Conservation (phyloP, 2,329 filamentous ascomycete species). For the Dactylellina drechsleri region DNA sequence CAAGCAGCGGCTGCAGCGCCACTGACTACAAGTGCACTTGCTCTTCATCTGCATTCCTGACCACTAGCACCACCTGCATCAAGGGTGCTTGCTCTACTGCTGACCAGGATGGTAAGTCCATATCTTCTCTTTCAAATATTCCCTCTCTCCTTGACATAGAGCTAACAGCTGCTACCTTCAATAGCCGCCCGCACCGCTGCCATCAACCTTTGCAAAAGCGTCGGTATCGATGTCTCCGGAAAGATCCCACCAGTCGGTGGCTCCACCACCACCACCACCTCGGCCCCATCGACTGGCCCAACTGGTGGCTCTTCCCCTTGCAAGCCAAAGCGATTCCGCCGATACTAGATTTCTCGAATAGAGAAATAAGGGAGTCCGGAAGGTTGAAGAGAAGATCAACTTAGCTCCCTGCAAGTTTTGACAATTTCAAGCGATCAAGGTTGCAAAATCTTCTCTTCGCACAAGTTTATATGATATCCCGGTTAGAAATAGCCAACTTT, state of each 20-base stretch:
- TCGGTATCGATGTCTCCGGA: constrained; percentile 54
- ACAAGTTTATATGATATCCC: constrained; percentile 15
- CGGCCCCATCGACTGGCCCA: constrained; percentile 27
- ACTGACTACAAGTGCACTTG: constrained; percentile 56
- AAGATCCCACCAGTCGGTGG: constrained; percentile 32
- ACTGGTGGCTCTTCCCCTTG: constrained; percentile 31
- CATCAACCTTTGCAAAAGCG: constrained; percentile 46
- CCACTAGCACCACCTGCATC: constrained; percentile 50
- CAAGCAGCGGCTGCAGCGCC: constrained; percentile 44
- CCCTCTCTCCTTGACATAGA: no score
- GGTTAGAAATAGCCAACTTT: constrained; percentile 13
- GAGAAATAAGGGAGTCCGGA: no score
- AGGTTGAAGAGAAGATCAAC: no score
- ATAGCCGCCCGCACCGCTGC: constrained; percentile 54
- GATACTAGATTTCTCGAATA: constrained; percentile 20
- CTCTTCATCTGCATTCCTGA: constrained; percentile 51
- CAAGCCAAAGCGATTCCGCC: constrained; percentile 51
- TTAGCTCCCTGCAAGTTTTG: not conserved
- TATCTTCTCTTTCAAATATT: not conserved
- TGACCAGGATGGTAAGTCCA: constrained; percentile 55
- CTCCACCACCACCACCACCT: constrained; percentile 21
- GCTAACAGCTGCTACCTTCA: not conserved
- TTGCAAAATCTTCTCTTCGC: constrained; percentile 10
- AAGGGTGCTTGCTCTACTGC: constrained; percentile 25
- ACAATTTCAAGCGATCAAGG: constrained; percentile 18